Percentiles rank a stretch among this genome's conserved stretches.
phyloP scores from a whole-genome alignment of 768 basidiomycete genomes.

The Obba rivulosa region DNA sequence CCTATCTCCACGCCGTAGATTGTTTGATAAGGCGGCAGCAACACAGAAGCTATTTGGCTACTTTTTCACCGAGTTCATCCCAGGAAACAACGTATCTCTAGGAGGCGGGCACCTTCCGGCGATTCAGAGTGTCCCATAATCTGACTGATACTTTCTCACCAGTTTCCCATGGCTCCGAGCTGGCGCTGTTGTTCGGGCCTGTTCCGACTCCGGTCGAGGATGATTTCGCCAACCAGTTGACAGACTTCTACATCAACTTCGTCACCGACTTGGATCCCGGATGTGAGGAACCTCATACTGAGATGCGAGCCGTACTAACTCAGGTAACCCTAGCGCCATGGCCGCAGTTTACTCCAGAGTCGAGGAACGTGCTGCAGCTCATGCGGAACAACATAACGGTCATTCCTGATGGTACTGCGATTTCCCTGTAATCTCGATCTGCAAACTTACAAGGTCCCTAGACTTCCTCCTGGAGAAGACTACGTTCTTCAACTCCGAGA shows the following conservation, averaged over 20 bases:
- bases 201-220: constrained; percentile 36
- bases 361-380: constrained; percentile 42
- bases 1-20: constrained; percentile 39
- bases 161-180: constrained; percentile 49
- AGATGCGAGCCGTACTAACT: neutral
- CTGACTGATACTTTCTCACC: neutral
- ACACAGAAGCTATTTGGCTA: constrained; percentile 46
- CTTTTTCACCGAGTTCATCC: constrained; percentile 49
- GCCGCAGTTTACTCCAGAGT: constrained; percentile 35
- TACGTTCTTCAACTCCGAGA: constrained; percentile 34
- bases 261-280: constrained; percentile 52
- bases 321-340: constrained; percentile 32
- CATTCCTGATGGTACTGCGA: constrained; percentile 42
- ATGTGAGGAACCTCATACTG: constrained; percentile 27
- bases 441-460: constrained; percentile 10
- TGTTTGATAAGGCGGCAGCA: constrained; percentile 41
- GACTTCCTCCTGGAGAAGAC: constrained; percentile 40
- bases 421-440: neutral
- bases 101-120: constrained; percentile 34
- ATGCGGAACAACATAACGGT: constrained; percentile 46
- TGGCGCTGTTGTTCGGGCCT: constrained; percentile 44
- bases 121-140: neutral
- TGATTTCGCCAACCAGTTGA: constrained; percentile 41
- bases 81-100: constrained; percentile 38
- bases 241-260: constrained; percentile 54